Conservation (phyloP, 1,139 yeast genomes). For the Pichia sp. region DNA sequence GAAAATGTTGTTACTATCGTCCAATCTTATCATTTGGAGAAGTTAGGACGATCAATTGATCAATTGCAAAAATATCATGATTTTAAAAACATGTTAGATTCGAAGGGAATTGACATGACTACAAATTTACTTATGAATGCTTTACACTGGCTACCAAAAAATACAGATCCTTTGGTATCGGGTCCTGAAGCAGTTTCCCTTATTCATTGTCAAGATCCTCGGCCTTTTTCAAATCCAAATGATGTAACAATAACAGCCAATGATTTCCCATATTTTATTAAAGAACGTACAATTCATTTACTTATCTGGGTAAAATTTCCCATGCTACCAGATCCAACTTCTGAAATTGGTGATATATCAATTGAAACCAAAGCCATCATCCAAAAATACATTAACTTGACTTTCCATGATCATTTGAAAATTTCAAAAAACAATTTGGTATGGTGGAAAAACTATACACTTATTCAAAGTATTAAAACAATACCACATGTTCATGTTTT, state of each 20-base stretch:
- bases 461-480: slow-evolving; percentile 51
- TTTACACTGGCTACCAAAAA: slow-evolving; percentile 25
- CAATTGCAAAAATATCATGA: slow-evolving; percentile 18
- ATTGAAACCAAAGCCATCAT: slow-evolving; percentile 33
- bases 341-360: slow-evolving; percentile 41
- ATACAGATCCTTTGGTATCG: slow-evolving; percentile 6
- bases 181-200: slow-evolving; percentile 7
- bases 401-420: slow-evolving; percentile 39
- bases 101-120: slow-evolving; percentile 20
- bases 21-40: slow-evolving; percentile 7
- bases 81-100: slow-evolving; percentile 19
- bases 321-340: slow-evolving; percentile 33
- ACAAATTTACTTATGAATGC: slow-evolving; percentile 24
- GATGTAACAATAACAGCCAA: slow-evolving; percentile 30
- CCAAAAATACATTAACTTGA: slow-evolving; percentile 36
- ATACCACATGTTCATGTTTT: slow-evolving; percentile 57
- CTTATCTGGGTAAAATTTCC: slow-evolving; percentile 38
- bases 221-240: slow-evolving; percentile 22
- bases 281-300: slow-evolving; percentile 32
- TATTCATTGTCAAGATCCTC: slow-evolving; percentile 16
- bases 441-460: slow-evolving; percentile 62
- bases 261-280: slow-evolving; percentile 37
- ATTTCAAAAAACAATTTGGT: slow-evolving; percentile 35
- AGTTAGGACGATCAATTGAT: slow-evolving; percentile 21
- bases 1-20: slow-evolving; percentile 10